Conservation (phyloP, 768 basidiomycete species). For the Cytidiella melzeri region DNA sequence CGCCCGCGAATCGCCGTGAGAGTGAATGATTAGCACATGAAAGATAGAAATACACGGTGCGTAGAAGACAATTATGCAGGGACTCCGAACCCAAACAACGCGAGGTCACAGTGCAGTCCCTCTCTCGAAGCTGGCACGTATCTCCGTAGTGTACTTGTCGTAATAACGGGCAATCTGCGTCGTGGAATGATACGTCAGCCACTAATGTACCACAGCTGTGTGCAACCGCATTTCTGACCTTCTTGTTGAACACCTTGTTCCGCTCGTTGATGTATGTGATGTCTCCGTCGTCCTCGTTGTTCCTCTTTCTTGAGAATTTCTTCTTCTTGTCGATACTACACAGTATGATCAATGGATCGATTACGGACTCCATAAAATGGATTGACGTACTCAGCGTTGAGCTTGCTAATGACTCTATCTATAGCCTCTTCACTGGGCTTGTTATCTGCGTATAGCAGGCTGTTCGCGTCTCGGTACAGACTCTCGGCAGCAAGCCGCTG, state of each 20-base stretch:
- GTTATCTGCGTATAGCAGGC: slow-evolving; percentile 88
- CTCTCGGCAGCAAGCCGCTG: slow-evolving; percentile 71
- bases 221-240: slow-evolving; percentile 47
- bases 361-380: not conserved
- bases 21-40: too few species aligned
- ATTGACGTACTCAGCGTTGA: slow-evolving; percentile 84
- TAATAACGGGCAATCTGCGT: slow-evolving; percentile 85
- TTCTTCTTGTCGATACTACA: slow-evolving; percentile 81
- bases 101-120: slow-evolving; percentile 85
- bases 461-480: slow-evolving; percentile 91
- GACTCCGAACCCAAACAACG: slow-evolving; percentile 10
- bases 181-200: slow-evolving; percentile 3
- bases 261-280: slow-evolving; percentile 99
- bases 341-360: slow-evolving; percentile 6
- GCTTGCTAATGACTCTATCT: slow-evolving; percentile 84
- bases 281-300: slow-evolving; percentile 91
- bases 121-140: slow-evolving; percentile 95
- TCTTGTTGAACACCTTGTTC: slow-evolving; percentile 97
- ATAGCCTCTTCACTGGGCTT: slow-evolving; percentile 95
- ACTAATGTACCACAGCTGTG: too few species aligned
- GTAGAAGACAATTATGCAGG: slow-evolving; percentile 7
- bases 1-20: too few species aligned
- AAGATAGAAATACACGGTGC: not conserved
- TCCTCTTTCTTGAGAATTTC: slow-evolving; percentile 83
- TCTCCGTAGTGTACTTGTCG: slow-evolving; percentile 95